Percentiles rank a stretch among this genome's conserved stretches.
Conservation (phyloP, 2,329 filamentous ascomycete species). For the Botrytis byssoidea region DNA sequence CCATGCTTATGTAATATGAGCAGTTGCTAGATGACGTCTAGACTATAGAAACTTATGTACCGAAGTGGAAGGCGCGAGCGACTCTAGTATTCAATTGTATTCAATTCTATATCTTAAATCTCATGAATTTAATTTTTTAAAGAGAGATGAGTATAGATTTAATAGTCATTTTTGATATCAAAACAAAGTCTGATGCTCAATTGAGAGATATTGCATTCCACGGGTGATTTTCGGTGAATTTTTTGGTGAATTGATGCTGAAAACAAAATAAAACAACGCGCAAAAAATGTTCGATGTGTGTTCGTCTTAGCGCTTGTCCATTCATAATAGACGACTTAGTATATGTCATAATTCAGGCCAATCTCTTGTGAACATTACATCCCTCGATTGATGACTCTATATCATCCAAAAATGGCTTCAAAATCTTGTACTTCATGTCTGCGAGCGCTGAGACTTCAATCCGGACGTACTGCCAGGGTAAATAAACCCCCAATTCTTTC, state of each 20-base stretch:
- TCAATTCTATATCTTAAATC: neutral
- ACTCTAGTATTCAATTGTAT: neutral
- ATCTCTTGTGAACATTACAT: neutral
- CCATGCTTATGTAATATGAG: neutral
- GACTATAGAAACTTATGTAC: neutral
- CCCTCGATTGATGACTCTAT: neutral
- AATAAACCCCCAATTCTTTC: neutral
- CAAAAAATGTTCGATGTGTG: neutral
- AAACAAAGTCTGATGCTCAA: neutral
- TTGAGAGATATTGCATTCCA: neutral
- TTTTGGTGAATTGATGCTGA: neutral
- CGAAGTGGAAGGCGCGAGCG: neutral
- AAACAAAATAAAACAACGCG: neutral
- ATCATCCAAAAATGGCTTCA: slow-evolving; percentile 27
- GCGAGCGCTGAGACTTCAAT: slow-evolving; percentile 31
- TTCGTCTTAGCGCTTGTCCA: neutral
- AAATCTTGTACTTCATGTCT: slow-evolving; percentile 37
- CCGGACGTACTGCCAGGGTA: slow-evolving; percentile 27
- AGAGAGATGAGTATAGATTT: neutral
- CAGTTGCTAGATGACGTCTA: neutral
- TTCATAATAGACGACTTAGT: neutral
- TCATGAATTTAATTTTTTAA: neutral
- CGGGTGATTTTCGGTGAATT: neutral
- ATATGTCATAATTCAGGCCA: neutral
- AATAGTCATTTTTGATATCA: neutral